phyloP scores from a whole-genome alignment of 768 basidiomycete genomes.

The Lactifluus echinatus region DNA sequence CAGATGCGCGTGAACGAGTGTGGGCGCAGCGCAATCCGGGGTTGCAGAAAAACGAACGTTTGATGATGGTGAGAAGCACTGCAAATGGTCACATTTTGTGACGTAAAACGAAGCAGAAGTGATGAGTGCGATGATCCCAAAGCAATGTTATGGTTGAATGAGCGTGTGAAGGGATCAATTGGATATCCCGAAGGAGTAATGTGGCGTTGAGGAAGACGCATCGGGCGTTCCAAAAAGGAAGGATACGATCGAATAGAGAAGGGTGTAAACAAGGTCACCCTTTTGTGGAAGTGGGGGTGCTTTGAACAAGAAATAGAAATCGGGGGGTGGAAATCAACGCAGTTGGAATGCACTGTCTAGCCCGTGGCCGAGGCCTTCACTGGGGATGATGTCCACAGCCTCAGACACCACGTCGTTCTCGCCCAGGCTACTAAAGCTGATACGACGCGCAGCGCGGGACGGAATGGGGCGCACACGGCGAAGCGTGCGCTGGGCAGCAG shows the following conservation, averaged over 20 bases:
- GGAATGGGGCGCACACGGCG: slow-evolving; percentile 20
- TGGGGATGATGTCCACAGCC: slow-evolving; percentile 21
- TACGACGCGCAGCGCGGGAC: slow-evolving; percentile 17
- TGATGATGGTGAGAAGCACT: not conserved
- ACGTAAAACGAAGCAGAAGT: slow-evolving; percentile 3
- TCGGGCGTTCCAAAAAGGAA: not conserved
- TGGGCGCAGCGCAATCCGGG: not conserved
- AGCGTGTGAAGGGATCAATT: slow-evolving; percentile 13
- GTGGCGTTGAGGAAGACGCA: not conserved
- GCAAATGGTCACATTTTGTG: slow-evolving; percentile 1
- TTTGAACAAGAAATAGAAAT: not conserved
- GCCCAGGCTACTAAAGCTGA: slow-evolving; percentile 18
- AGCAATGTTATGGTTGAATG: slow-evolving; percentile 7
- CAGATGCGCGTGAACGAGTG: not conserved
- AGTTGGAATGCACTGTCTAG: slow-evolving; percentile 71
- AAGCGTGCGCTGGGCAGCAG: slow-evolving; percentile 36
- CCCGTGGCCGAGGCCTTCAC: slow-evolving; percentile 28
- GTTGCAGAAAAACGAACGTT: not conserved
- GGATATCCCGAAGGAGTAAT: slow-evolving; percentile 8
- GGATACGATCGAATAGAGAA: not conserved
- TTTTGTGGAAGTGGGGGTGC: not conserved
- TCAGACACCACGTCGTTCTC: slow-evolving; percentile 12
- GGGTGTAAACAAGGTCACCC: not conserved
- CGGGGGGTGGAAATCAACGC: slow-evolving; percentile 28
- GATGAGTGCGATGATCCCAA: slow-evolving; percentile 13